phyloP scores from a whole-genome alignment of 352 stramenopile species.

The Globisporangium yorkense region DNA sequence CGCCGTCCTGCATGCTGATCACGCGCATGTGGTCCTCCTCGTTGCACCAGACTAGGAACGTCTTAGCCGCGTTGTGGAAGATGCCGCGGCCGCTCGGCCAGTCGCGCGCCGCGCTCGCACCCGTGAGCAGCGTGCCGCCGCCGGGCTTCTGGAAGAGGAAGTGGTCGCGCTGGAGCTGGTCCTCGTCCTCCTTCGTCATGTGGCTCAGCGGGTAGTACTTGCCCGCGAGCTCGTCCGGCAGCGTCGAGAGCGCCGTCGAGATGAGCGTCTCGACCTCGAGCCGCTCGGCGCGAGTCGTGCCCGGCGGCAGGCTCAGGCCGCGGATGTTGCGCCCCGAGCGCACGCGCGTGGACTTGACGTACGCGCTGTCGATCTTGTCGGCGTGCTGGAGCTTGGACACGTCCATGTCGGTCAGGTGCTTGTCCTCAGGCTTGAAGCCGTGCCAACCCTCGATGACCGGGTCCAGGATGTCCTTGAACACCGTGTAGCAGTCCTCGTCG shows the following conservation, averaged over 20 bases:
- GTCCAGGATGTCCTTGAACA: constrained; percentile 83
- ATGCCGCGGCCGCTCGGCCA: constrained; percentile 92
- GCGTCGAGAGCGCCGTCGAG: constrained; percentile 54
- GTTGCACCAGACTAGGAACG: constrained; percentile 88
- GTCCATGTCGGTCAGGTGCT: constrained; percentile 80
- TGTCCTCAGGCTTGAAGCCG: constrained; percentile 70
- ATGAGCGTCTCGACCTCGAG: constrained; percentile 82
- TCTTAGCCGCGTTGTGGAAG: constrained; percentile 90
- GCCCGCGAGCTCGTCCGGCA: constrained; percentile 73
- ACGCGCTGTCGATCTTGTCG: constrained; percentile 60
- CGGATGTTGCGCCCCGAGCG: constrained; percentile 89
- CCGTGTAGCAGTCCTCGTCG: constrained; percentile 74
- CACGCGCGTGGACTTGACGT: constrained; percentile 91
- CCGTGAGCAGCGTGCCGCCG: constrained; percentile 74
- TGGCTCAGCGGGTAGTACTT: constrained; percentile 86
- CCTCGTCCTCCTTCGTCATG: constrained; percentile 89
- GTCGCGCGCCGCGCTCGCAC: constrained; percentile 82
- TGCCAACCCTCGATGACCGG: constrained; percentile 85
- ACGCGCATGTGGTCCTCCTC: constrained; percentile 90
- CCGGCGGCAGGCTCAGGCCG: constrained; percentile 81
- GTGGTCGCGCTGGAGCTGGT: constrained; percentile 88
- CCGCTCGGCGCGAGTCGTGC: constrained; percentile 81
- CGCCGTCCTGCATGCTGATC: constrained; percentile 86
- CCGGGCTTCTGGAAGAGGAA: constrained; percentile 94
- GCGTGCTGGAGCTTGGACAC: constrained; percentile 55